A percentile compares a stretch with the other conserved stretches of the same genome.
phyloP scores from a whole-genome alignment of 2,329 filamentous ascomycete genomes.

The Monosporascus sp. region DNA sequence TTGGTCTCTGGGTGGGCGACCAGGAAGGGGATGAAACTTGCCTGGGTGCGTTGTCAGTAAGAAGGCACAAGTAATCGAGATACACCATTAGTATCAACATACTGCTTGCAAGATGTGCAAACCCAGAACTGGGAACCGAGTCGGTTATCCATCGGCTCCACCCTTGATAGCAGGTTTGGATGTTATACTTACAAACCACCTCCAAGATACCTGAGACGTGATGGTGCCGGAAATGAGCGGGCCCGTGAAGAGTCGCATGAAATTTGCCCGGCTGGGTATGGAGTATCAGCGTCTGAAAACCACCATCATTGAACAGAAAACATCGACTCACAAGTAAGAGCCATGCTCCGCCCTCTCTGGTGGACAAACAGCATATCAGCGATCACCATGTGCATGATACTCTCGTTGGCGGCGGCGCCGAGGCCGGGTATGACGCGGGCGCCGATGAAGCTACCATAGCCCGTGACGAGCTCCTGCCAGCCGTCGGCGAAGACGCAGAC shows the following conservation, averaged over 20 bases:
- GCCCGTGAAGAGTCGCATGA: conserved; percentile 27
- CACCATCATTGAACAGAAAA: background rate
- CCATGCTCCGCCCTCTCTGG: conserved; percentile 23
- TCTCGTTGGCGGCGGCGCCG: conserved; percentile 28
- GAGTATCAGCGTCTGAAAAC: background rate
- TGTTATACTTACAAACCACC: conserved; percentile 24
- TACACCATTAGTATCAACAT: conserved; percentile 1
- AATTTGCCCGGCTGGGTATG: conserved; percentile 22
- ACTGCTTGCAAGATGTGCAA: conserved; percentile 26
- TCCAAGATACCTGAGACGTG: conserved; percentile 23
- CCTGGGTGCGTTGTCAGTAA: conserved; percentile 8
- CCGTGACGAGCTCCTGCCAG: conserved; percentile 26
- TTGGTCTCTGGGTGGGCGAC: conserved; percentile 25
- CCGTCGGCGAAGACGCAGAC: conserved; percentile 26
- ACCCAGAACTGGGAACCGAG: conserved; percentile 22
- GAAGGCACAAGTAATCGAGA: background rate
- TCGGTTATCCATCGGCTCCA: background rate
- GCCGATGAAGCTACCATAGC: conserved; percentile 25
- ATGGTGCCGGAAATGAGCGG: conserved; percentile 29
- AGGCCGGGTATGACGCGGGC: conserved; percentile 27
- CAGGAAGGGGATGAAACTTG: conserved; percentile 21
- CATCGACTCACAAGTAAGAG: conserved; percentile 22
- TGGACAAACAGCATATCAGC: conserved; percentile 27
- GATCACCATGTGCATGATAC: conserved; percentile 29
- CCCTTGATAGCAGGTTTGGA: background rate